Base-by-base conservation (phyloP, 352 stramenopile genomes). In the Sclerospora graminicola region DNA sequence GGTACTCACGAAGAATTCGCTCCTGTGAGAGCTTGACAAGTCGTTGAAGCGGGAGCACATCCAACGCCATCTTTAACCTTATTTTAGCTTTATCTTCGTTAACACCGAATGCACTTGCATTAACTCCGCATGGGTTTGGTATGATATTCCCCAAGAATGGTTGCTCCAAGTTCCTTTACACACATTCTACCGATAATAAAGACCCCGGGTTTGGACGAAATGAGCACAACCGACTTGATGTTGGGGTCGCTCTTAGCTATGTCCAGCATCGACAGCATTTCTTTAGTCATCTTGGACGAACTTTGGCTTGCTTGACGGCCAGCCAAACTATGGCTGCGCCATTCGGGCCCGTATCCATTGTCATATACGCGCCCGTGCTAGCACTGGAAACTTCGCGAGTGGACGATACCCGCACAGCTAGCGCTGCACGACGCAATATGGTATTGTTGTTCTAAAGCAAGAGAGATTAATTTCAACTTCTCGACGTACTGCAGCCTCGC, bases 221-320 rank as follows among this genome's bases (percentile, higher is more conserved):
- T 95, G 66, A 99, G 96, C 51, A 99, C 95, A 24, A 97, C 89
- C 18, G 89, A 95, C 74, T 98, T 98, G 60, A 99, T 86, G 45
- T 74, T 76, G 11, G 66, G 48, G 60, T 97, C 90, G 54, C 61
- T 75, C 47, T 95, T 67, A 54, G 97, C 84, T 26, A 89, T 87
- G 27, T 88, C 74, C 30, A 94, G 89, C 57, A 97, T 75, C 45
- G 53, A 42, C 54, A 81, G 58, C 40, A 95, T 83, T 68, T 97
- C 91, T 14, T 76, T 63, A 43, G 80, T 89, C 49, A 98, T 75
- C 36, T 84, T 87, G 62, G 91, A 85, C 53, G 73, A 95, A 97
- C 85, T 42, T 88, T 92, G 53, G 92, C 78, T 11, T 63, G 49
- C 48, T 92, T 92, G 57, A 92, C 83, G 54, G 97, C 89, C 48